Conservation (phyloP, 1,139 yeast genomes). For the Candida gigantensis region DNA sequence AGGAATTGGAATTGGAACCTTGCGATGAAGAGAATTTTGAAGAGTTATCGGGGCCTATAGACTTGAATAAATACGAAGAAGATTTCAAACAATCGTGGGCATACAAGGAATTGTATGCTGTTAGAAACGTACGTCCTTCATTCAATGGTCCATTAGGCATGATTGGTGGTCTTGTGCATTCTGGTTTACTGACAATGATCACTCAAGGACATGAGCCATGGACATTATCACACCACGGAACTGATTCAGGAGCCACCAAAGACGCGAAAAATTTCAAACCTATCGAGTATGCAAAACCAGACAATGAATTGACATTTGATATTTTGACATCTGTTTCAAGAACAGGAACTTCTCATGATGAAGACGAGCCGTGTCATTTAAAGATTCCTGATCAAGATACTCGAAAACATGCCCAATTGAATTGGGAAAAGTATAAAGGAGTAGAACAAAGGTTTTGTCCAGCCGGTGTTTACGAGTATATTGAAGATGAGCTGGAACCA, state of each 20-base stretch:
- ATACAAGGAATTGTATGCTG: slow-evolving; percentile 72
- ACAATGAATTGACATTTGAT: slow-evolving; percentile 86
- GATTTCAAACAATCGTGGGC: slow-evolving; percentile 81
- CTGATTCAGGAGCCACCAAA: slow-evolving; percentile 73
- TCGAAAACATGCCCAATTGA: slow-evolving; percentile 61
- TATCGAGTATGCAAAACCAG: slow-evolving; percentile 92
- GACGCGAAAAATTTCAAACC: slow-evolving; percentile 65
- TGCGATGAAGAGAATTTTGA: slow-evolving; percentile 52
- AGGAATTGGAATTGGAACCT: slow-evolving; percentile 43
- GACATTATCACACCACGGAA: slow-evolving; percentile 71
- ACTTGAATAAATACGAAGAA: slow-evolving; percentile 58
- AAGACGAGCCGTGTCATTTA: slow-evolving; percentile 88
- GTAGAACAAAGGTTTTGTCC: slow-evolving; percentile 93
- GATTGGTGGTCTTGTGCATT: slow-evolving; percentile 76
- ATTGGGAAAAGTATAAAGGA: slow-evolving; percentile 80
- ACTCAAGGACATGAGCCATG: slow-evolving; percentile 82
- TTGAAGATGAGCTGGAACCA: slow-evolving; percentile 61
- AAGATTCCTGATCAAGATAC: slow-evolving; percentile 75
- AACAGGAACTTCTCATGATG: slow-evolving; percentile 95
- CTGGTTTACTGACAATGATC: slow-evolving; percentile 82
- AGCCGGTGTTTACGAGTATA: slow-evolving; percentile 95
- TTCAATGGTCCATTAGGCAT: slow-evolving; percentile 73
- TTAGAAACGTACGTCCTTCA: slow-evolving; percentile 90
- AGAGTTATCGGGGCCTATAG: slow-evolving; percentile 43
- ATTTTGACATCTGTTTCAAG: slow-evolving; percentile 88